These are phyloP conservation scores for Dacryopinax primogenitus DNA, from an alignment of 768 basidiomycete genomes.

Conservation along the genomic window DNA sequence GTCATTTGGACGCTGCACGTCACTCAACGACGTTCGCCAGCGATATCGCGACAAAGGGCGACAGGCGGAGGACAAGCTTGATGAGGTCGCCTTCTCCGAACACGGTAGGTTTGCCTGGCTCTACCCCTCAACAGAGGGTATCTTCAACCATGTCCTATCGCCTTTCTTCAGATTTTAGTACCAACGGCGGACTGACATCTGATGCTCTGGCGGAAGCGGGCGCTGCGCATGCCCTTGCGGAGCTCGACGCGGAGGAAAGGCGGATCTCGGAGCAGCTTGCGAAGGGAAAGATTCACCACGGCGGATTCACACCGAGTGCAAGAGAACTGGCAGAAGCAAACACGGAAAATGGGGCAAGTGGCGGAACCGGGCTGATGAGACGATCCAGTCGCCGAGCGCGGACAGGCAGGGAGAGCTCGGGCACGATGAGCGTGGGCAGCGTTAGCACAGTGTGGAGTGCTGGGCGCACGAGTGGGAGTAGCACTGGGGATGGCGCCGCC, in stretches of 20 bases:
- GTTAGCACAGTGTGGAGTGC: slow-evolving; percentile 13
- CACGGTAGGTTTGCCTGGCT: slow-evolving; percentile 24
- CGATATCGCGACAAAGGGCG: neutral
- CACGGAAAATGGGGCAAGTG: slow-evolving; percentile 46
- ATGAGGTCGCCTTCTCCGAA: slow-evolving; percentile 34
- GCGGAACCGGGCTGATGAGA: slow-evolving; percentile 19
- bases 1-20: neutral
- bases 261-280: slow-evolving; percentile 60
- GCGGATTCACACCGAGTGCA: slow-evolving; percentile 42
- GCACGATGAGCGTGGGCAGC: slow-evolving; percentile 13
- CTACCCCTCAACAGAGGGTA: slow-evolving; percentile 14
- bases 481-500: neutral
- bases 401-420: slow-evolving; percentile 11
- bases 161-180: slow-evolving; percentile 42
- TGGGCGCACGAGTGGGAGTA: neutral
- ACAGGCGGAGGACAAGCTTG: slow-evolving; percentile 32
- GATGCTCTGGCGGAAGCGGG: slow-evolving; percentile 69
- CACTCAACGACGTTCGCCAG: neutral
- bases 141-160: slow-evolving; percentile 33
- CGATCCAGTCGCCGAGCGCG: slow-evolving; percentile 29
- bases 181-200: slow-evolving; percentile 37
- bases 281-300: slow-evolving; percentile 71
- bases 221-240: slow-evolving; percentile 60
- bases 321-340: slow-evolving; percentile 21
- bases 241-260: slow-evolving; percentile 69